phyloP scores from a whole-genome alignment of 2,329 filamentous ascomycete genomes.

The Pseudogymnoascus sp. region DNA sequence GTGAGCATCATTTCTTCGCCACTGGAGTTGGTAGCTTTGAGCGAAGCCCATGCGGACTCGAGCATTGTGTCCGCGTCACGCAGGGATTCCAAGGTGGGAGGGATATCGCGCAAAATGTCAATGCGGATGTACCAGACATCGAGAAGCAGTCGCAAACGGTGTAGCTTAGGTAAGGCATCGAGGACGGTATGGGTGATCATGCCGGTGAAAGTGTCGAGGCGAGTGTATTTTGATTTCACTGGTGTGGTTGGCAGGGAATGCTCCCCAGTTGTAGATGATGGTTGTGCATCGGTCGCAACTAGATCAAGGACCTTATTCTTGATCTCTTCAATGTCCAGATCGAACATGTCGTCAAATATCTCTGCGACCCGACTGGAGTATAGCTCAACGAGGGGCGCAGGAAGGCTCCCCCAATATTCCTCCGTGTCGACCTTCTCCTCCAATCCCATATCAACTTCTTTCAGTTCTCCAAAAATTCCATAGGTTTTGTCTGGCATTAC shows the following conservation, averaged over 20 bases:
- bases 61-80: conserved; percentile 59
- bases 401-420: conserved; percentile 63
- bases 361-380: conserved; percentile 69
- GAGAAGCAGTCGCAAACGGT: conserved; percentile 64
- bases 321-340: conserved; percentile 73
- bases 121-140: conserved; percentile 72
- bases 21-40: background rate
- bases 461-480: conserved; percentile 11
- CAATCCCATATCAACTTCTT: conserved; percentile 10
- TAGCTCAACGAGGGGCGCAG: conserved; percentile 50
- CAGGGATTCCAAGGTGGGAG: conserved; percentile 58
- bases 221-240: conserved; percentile 45
- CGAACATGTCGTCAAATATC: conserved; percentile 61
- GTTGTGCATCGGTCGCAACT: conserved; percentile 32
- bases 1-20: conserved; percentile 10
- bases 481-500: conserved; percentile 33
- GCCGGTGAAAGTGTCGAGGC: conserved; percentile 82
- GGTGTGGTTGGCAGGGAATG: conserved; percentile 17
- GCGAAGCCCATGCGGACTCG: conserved; percentile 53
- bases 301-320: conserved; percentile 74
- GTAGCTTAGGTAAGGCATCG: conserved; percentile 76
- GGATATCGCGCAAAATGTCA: conserved; percentile 64
- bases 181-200: conserved; percentile 85
- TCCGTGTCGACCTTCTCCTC: conserved; percentile 18
- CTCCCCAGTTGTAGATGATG: conserved; percentile 26